Base-by-base conservation (phyloP, 768 basidiomycete species). In the Boletus eberwhitei region DNA sequence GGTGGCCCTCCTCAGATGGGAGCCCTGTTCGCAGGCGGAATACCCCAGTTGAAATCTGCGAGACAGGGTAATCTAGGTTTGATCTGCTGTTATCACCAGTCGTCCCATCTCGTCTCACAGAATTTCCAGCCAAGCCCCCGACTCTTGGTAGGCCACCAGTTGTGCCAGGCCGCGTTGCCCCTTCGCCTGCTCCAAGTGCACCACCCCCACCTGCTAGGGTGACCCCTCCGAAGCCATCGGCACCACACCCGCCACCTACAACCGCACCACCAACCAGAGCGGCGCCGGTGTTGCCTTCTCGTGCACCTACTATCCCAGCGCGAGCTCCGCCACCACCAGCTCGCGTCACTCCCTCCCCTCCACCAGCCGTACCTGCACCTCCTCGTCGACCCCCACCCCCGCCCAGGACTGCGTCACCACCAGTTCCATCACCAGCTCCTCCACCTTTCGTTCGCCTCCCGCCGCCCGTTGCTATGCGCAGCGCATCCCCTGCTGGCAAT, bases 21-120 rank as follows among this genome's bases (percentile, higher is more conserved):
- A 32, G 86, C 83, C 2, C 71, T 97, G 12, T 95, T 97, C 65
- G 92, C 93, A 42, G 93, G 91, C 16, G 93, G 94, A 1, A 85
- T 96, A 77, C 94, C 94, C 5, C 94, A 90, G 67, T 68, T 96
- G 64, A 95, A 88, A 75, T 83, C 91, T 42, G 80, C 88, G n/a
- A 88, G 84, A 13, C 80, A 83, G 53, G 77, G 65, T 50, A 78
- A 75, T 68, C 70, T 77, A 52, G 81, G 88, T 87, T 64, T 55
- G 77, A 51, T 41, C 41, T 55, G 58, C 50, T 50, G 40, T 37
- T 41, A 51, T 63, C 55, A 26, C 26, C 5, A 0, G 14, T 36
- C 26, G 52, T 58, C 13, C 34, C 54, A 53, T 41, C 52, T 41
- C 31, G 50, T 36, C 42, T 53, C 44, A 62, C 36, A 58, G 53